Evolutionary conservation across 2,329 filamentous ascomycete genomes (phyloP).

Genomic region (Myrmaecium sp.): DNA sequence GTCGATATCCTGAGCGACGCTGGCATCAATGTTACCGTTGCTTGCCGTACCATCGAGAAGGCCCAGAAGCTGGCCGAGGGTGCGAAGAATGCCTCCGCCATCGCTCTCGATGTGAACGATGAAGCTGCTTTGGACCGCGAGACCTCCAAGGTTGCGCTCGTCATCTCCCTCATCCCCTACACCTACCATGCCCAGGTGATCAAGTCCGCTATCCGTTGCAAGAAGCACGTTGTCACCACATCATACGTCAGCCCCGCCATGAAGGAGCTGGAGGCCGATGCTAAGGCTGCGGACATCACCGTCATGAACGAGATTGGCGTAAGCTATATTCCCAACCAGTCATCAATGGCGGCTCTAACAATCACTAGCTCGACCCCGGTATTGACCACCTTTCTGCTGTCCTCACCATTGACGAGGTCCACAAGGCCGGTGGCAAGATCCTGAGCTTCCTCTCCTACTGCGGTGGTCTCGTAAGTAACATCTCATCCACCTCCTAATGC

Average conservation of each 20-base stretch:
- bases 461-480: no score
- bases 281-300: slow-evolving; percentile 82
- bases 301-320: slow-evolving; percentile 91
- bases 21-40: slow-evolving; percentile 34
- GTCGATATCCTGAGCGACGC: slow-evolving; percentile 40
- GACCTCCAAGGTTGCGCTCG: slow-evolving; percentile 62
- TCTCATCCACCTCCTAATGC: slow-evolving; percentile 33
- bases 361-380: slow-evolving; percentile 42
- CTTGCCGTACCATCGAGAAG: slow-evolving; percentile 63
- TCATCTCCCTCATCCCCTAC: slow-evolving; percentile 68
- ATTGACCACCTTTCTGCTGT: slow-evolving; percentile 68
- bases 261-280: slow-evolving; percentile 67
- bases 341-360: not conserved
- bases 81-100: slow-evolving; percentile 55
- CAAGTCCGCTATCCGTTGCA: slow-evolving; percentile 79
- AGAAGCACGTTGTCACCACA: slow-evolving; percentile 94
- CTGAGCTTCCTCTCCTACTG: slow-evolving; percentile 69
- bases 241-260: slow-evolving; percentile 87
- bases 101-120: slow-evolving; percentile 73
- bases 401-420: slow-evolving; percentile 77
- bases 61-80: slow-evolving; percentile 57
- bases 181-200: slow-evolving; percentile 78
- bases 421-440: slow-evolving; percentile 74
- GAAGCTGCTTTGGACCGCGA: slow-evolving; percentile 61
- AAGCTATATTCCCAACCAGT: not conserved